Conservation (phyloP, 257 asterid genomes). For the Prunella vulgaris region DNA sequence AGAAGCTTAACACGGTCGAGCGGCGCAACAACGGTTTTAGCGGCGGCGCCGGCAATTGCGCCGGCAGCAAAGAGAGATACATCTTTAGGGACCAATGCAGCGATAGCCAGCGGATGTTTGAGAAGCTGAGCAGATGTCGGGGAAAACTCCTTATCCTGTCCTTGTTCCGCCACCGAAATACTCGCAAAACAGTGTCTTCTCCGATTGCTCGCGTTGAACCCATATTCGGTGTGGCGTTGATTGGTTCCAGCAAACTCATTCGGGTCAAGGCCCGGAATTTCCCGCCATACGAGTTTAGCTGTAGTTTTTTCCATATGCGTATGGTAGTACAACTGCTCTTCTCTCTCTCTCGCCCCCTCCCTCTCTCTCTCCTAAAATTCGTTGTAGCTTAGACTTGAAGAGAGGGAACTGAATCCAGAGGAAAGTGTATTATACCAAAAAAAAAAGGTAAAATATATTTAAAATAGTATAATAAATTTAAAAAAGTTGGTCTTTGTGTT, state of each 20-base stretch:
- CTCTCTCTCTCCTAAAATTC: neutral
- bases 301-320: constrained; percentile 33
- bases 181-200: constrained; percentile 42
- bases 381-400: constrained; percentile 9
- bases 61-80: constrained; percentile 75
- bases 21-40: constrained; percentile 74
- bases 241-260: constrained; percentile 23
- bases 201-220: constrained; percentile 16
- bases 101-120: constrained; percentile 57
- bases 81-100: constrained; percentile 68
- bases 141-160: constrained; percentile 29
- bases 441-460: neutral
- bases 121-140: constrained; percentile 58
- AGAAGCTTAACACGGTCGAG: constrained; percentile 82
- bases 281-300: constrained; percentile 36
- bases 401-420: neutral
- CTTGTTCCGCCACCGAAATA: constrained; percentile 42
- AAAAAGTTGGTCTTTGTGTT: no score
- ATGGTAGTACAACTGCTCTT: neutral
- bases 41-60: constrained; percentile 71
- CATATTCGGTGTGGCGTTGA: constrained; percentile 17
- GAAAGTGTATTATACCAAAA: neutral
- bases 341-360: no score
- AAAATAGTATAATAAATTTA: no score
- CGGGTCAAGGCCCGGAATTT: constrained; percentile 49